These are phyloP conservation scores for Moesziomyces sp. DNA, from an alignment of 1,284 basidiomycete genomes.

Conservation along the genomic window DNA sequence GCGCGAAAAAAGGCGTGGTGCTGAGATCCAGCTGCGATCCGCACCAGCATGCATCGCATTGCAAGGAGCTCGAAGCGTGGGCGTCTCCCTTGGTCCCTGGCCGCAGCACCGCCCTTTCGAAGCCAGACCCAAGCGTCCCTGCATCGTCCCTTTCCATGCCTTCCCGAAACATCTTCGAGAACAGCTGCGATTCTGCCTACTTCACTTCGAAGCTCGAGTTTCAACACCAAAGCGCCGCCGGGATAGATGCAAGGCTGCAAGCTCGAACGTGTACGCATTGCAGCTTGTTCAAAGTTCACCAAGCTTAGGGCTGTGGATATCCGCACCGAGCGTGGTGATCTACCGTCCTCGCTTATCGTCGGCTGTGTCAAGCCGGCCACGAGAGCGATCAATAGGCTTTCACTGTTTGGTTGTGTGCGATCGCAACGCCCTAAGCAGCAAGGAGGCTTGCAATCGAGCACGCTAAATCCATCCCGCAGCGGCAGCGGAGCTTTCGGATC, in stretches of 20 bases:
- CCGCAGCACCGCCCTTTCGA: not conserved
- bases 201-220: no score
- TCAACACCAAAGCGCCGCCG: no score
- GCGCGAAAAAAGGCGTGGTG: not conserved
- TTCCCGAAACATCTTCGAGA: no score
- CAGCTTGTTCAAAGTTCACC: no score
- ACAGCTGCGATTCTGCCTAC: no score
- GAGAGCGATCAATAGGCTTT: not conserved
- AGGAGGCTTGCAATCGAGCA: not conserved
- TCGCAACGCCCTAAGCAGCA: not conserved
- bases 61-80: not conserved
- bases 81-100: not conserved
- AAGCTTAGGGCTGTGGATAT: not conserved
- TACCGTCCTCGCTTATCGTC: no score
- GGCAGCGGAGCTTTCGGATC: not conserved
- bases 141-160: no score
- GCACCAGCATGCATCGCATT: not conserved
- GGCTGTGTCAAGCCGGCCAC: not conserved
- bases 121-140: no score
- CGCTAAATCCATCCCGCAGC: not conserved
- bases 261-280: no score
- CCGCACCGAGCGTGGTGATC: not conserved
- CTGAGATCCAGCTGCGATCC: no score
- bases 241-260: no score
- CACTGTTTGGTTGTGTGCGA: not conserved